Conservation (phyloP, 305 asterid genomes). For the Vinca major region DNA sequence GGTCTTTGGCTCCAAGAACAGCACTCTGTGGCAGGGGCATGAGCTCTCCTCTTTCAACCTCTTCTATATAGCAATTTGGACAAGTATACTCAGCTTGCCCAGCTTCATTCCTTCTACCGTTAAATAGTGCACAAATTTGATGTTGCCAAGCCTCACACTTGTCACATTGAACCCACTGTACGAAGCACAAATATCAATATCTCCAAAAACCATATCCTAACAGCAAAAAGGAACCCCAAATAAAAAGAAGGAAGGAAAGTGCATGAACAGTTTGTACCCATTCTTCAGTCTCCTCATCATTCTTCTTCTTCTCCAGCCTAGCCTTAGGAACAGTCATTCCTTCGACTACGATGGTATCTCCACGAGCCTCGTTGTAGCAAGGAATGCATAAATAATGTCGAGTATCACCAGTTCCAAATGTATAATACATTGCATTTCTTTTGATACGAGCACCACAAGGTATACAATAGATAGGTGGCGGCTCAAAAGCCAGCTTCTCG, state of each 20-base stretch:
- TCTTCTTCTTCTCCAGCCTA: slow-evolving; percentile 82
- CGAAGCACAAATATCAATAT: slow-evolving; percentile 21
- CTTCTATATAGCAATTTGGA: slow-evolving; percentile 84
- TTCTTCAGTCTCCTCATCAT: slow-evolving; percentile 96
- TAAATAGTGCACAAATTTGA: slow-evolving; percentile 90
- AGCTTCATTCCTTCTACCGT: slow-evolving; percentile 94
- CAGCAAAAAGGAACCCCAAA: neutral
- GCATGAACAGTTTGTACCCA: slow-evolving; percentile 47
- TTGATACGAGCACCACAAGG: slow-evolving; percentile 93
- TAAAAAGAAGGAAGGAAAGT: neutral
- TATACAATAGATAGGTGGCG: slow-evolving; percentile 82
- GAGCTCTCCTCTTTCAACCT: slow-evolving; percentile 89
- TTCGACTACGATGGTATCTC: slow-evolving; percentile 71
- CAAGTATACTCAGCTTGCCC: slow-evolving; percentile 99
- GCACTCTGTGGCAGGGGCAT: slow-evolving; percentile 75
- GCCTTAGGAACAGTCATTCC: slow-evolving; percentile 58
- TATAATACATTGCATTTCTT: slow-evolving; percentile 89
- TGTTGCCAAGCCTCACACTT: slow-evolving; percentile 99
- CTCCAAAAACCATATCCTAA: slow-evolving; percentile 9
- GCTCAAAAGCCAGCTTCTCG: slow-evolving; percentile 89
- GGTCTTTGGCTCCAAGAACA: slow-evolving; percentile 95
- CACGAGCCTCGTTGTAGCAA: slow-evolving; percentile 82
- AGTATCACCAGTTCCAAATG: slow-evolving; percentile 79
- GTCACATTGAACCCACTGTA: slow-evolving; percentile 99
- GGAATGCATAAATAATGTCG: slow-evolving; percentile 87